phyloP scores from a whole-genome alignment of 176 grass and related monocot genomes.

The Paspalum vaginatum region DNA sequence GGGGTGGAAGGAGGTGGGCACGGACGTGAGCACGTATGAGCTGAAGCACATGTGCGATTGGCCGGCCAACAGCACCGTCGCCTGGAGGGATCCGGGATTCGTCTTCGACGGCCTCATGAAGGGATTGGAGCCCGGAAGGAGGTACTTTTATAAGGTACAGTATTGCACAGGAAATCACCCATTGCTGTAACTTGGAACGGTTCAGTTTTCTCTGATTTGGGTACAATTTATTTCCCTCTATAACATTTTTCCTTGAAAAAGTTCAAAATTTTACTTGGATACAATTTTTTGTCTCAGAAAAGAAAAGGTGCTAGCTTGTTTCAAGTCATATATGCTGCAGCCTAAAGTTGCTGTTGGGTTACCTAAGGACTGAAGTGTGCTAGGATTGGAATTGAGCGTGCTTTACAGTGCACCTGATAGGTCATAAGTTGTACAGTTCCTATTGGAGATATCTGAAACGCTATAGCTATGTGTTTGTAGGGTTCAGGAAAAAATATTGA shows the following conservation, averaged over 20 bases:
- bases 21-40: conserved; percentile 81
- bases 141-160: conserved; percentile 94
- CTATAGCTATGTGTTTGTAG: neutral
- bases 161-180: neutral
- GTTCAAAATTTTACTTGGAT: neutral
- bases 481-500: neutral
- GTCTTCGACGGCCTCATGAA: conserved; percentile 89
- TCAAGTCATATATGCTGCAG: neutral
- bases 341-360: neutral
- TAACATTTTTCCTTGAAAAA: neutral
- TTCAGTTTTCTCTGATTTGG: neutral
- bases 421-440: neutral
- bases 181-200: neutral
- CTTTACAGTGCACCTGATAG: neutral
- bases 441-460: neutral
- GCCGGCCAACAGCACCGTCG: conserved; percentile 70
- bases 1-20: conserved; percentile 48
- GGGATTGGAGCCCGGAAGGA: conserved; percentile 64
- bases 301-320: neutral
- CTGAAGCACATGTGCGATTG: conserved; percentile 83
- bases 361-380: neutral
- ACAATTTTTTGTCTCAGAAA: neutral
- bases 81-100: conserved; percentile 96
- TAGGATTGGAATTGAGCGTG: neutral
- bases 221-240: neutral